Evolutionary conservation across 2,329 filamentous ascomycete species (phyloP), one percentile per base, ranked within the genome.

Genomic region (Trichocomaceae sp.): DNA sequence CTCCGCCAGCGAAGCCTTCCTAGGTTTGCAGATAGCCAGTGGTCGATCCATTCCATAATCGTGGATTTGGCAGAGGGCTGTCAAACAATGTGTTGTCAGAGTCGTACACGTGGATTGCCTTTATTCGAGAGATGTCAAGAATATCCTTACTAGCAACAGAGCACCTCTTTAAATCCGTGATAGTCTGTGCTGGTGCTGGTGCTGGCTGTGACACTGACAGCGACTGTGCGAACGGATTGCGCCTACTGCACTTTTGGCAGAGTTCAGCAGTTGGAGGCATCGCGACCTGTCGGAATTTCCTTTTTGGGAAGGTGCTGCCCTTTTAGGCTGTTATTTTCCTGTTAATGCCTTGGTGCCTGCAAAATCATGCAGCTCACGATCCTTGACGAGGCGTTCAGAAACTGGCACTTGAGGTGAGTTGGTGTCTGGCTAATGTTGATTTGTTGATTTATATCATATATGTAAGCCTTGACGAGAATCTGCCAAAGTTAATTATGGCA

Each of bases 71-170:
- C 1, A 96, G 76, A 5, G 93, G 93, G 13, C 88, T 95, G 63
- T 86, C 84, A 76, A 99, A 99, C 48, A 99, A 75, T 37, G 92
- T 97, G 67, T 99, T 97, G 73, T 99, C 93, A 71, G 97, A 99
- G 71, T 99, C 93, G 75, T 97, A 97, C 62, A 99, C 82, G 68
- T 97, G 92, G 51, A 99, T 83, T 8, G 83, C 75, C 68, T 83
- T 89, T 72, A 97, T 86, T 54, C 83, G 77, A 42, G 86, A 78
- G 10, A 84, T 78, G 31, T 82, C 81, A 82, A 59, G 22, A 47
- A 8, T 15, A 31, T 19, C 5, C 60, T 54, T 20, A 15, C 47
- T 22, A n/a, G 20, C 41, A 15, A 47, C 35, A 39, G 19, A 39
- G 35, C 35, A 96, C 62, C 91, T 79, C 70, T 85, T 86, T 59